Base-by-base conservation (phyloP, 2,329 filamentous ascomycete genomes). In the Fusarium pseudoanthophilum region DNA sequence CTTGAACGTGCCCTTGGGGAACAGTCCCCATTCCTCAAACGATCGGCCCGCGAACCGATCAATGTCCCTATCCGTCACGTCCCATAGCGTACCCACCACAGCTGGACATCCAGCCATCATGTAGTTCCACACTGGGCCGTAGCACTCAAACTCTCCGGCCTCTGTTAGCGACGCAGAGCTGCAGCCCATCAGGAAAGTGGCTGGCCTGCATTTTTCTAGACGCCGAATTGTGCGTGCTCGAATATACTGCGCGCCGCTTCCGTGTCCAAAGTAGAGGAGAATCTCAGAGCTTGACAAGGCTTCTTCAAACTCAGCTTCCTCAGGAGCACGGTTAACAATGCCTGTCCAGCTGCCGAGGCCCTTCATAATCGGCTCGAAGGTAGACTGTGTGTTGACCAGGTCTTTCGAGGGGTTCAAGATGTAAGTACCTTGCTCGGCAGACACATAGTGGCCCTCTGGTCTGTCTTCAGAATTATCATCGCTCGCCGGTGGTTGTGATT, bases 11-110 rank as follows among this genome's bases (percentile, higher is more conserved):
- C 87, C 87, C 81, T 76, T 76, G 3, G 82, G 79, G 60, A 93
- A 85, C 11, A 99, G 81, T 0, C 96, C 96, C 96, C 96, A 99
- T 77, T 92, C 88, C 79, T 96, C 93, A 80, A 97, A 93, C 6
- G 93, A 86, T 32, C 88, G 87, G 39, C 92, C 90, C 1, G 95
- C 93, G 81, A 97, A 97, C 24, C 95, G 92, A 84, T 99, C 97
- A 80, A 98, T 97, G 81, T 99, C 96, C 78, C 93, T 93, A 81
- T 99, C 96, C 15, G 96, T 99, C 56, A 99, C 96, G 82, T 99
- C 96, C 96, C 96, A 99, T 42, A 99, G 86, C 21, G 95, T 98
- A 51, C 95, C 96, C 5, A 98, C 91, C 15, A 98, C 90, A 1
- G 95, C 95, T 7, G 94, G 95, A 75, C 89, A 91, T 2, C 94